Base-by-base conservation (phyloP, 2,329 filamentous ascomycete species). In the Aspergillus udagawae region DNA sequence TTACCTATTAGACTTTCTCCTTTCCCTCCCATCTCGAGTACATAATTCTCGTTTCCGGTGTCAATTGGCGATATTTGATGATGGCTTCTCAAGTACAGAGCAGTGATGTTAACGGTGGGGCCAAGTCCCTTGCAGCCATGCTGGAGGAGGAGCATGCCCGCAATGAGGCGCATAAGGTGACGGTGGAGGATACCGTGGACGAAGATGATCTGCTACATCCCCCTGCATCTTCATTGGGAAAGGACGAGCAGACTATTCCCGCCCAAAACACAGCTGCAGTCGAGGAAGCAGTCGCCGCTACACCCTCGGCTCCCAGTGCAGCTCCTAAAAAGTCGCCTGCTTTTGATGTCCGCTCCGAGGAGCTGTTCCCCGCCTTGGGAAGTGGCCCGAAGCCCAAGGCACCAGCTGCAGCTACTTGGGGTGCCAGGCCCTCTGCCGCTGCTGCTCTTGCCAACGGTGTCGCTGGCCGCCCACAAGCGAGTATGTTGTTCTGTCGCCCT, bases 331-430 rank as follows among this genome's bases (percentile, higher is more conserved):
- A 71, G 59, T 74, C 80, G 35, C 72, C 78, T 1, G 71, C 81
- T 53, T 79, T 97, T 60, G 91, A 97, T 74, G 92, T 91, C 21
- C 84, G 90, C 69, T 96, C 91, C 20, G 90, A 95, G 70, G 92
- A 97, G 75, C 80, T 90, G 58, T 99, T 99, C 82, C 94, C 94
- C n/a, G 87, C 92, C 66, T 84, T 99, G 49, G 93, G 92, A 54
- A 82, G 84, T 61, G 83, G 76, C 6, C 80, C 86, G 53, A 92
- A 92, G 75, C 79, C 86, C 35, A 76, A 78, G 62, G 75, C 83
- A 61, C 81, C 86, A 56, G 83, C 85, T 64, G 82, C 87, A 49
- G 86, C 88, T 49, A 86, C 90, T 65, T 97, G 93, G 92, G 89
- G 89, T 61, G 84, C 83, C 38, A 90, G 75, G 54, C 65, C 77